These are phyloP conservation scores for Pedinophyceae sp. DNA, from an alignment of 139 green algal genomes.

Conservation along the genomic window DNA sequence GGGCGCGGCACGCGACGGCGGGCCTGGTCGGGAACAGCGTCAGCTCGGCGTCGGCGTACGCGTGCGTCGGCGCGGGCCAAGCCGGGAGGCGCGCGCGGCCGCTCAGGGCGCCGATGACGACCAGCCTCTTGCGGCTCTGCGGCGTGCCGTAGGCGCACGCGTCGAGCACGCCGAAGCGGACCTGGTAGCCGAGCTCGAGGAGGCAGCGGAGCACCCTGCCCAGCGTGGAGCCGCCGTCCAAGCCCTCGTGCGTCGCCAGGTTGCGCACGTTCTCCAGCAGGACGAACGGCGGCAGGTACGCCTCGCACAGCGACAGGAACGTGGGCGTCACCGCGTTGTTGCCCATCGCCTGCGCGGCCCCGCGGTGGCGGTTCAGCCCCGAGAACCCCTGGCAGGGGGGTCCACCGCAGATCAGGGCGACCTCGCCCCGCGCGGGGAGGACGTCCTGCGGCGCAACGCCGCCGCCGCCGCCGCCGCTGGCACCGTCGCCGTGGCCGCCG, in stretches of 20 bases:
- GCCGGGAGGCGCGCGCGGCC: conserved; percentile 61
- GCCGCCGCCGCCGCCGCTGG: conserved; percentile 10
- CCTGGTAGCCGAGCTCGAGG: conserved; percentile 95
- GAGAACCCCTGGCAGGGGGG: conserved; percentile 94
- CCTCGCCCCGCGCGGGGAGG: conserved; percentile 64
- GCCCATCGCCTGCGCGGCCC: conserved; percentile 83
- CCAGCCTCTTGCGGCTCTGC: conserved; percentile 85
- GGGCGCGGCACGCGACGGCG: conserved; percentile 35
- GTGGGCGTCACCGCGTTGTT: conserved; percentile 94
- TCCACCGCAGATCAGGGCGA: conserved; percentile 95
- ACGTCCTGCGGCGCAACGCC: conserved; percentile 15
- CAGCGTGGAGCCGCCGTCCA: conserved; percentile 85
- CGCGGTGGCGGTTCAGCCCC: conserved; percentile 98
- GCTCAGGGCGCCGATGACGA: conserved; percentile 84
- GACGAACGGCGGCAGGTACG: conserved; percentile 85
- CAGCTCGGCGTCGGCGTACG: conserved; percentile 65
- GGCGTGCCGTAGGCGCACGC: conserved; percentile 86
- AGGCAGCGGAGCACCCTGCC: conserved; percentile 72
- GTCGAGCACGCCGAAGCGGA: conserved; percentile 91
- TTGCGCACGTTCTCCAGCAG: conserved; percentile 95
- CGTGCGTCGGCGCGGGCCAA: conserved; percentile 69
- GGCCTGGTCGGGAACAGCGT: neutral
- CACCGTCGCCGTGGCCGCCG: conserved; percentile 22
- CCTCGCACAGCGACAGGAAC: conserved; percentile 81
- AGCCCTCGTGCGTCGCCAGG: conserved; percentile 91